phyloP scores from a whole-genome alignment of 2,329 filamentous ascomycete genomes.

The Chaetomium strumarium region DNA sequence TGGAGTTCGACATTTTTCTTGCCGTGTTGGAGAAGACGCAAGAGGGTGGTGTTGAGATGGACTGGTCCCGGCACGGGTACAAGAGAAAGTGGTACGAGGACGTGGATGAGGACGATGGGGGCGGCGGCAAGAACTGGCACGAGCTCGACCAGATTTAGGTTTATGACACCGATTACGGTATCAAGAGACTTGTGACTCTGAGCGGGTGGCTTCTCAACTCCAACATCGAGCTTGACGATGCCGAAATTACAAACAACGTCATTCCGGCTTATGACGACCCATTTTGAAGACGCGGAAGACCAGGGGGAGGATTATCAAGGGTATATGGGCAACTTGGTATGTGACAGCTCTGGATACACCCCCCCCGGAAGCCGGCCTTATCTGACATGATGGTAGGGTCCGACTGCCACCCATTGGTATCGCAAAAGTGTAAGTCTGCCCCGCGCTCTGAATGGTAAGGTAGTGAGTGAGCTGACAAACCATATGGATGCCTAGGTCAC shows the following conservation, averaged over 20 bases:
- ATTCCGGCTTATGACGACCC: background rate
- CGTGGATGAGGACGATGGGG: background rate
- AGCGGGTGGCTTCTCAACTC: background rate
- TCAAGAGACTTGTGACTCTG: conserved; percentile 28
- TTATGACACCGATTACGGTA: conserved; percentile 4
- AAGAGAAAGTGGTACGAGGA: background rate
- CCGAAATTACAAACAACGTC: background rate
- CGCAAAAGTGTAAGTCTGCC: conserved; percentile 1
- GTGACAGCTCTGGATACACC: background rate
- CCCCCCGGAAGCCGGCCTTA: background rate
- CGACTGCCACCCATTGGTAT: conserved; percentile 3
- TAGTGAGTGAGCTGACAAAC: background rate
- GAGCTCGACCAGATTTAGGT: conserved; percentile 14
- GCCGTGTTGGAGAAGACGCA: conserved; percentile 29
- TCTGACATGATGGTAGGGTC: background rate
- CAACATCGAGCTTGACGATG: background rate
- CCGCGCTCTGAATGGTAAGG: no score
- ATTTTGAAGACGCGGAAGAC: conserved; percentile 1
- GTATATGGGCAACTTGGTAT: conserved; percentile 28
- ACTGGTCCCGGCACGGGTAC: conserved; percentile 7
- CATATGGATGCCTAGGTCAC: background rate
- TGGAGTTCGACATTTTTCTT: conserved; percentile 31
- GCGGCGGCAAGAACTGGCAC: conserved; percentile 4
- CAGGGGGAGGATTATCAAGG: conserved; percentile 25
- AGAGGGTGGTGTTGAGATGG: conserved; percentile 15